Evolutionary conservation across 495 filamentous ascomycete species (phyloP).

Genomic region (Cudoniella acicularis): DNA sequence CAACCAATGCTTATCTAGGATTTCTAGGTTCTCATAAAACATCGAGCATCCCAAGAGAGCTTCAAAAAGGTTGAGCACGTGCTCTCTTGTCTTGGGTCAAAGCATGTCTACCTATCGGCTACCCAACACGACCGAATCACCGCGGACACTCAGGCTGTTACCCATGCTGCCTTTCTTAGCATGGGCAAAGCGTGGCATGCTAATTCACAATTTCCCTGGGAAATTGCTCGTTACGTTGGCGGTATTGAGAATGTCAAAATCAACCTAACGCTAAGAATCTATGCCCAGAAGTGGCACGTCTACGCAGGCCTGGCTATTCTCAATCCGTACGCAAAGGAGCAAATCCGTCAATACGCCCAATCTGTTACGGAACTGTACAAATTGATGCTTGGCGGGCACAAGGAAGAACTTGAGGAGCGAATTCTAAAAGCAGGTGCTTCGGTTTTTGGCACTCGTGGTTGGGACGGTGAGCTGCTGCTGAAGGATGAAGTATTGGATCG

Average conservation of each 20-base stretch:
- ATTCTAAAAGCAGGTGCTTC: constrained; percentile 73
- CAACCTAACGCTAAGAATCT: constrained; percentile 94
- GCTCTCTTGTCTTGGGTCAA: constrained; percentile 75
- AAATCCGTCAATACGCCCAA: constrained; percentile 90
- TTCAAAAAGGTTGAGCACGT: constrained; percentile 75
- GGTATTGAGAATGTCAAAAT: constrained; percentile 99
- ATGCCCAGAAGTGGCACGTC: constrained; percentile 98
- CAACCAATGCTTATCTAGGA: too few relatives aligned
- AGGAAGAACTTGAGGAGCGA: constrained; percentile 72
- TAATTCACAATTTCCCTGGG: constrained; percentile 93
- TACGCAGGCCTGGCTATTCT: constrained; percentile 96
- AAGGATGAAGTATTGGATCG: constrained; percentile 80
- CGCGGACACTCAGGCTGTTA: constrained; percentile 96
- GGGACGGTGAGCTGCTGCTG: constrained; percentile 63
- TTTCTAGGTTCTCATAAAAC: constrained; percentile 75
- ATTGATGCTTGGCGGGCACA: constrained; percentile 84
- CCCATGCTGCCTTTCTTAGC: constrained; percentile 91
- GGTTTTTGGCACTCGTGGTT: constrained; percentile 63
- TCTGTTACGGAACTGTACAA: constrained; percentile 95
- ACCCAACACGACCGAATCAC: constrained; percentile 93
- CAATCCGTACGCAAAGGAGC: constrained; percentile 84
- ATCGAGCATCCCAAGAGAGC: constrained; percentile 75
- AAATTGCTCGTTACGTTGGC: constrained; percentile 84
- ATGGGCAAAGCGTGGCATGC: constrained; percentile 98
- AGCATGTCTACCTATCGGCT: constrained; percentile 80